Conservation (phyloP, 768 basidiomycete genomes). For the Rhodotorula kratochvilovae region DNA sequence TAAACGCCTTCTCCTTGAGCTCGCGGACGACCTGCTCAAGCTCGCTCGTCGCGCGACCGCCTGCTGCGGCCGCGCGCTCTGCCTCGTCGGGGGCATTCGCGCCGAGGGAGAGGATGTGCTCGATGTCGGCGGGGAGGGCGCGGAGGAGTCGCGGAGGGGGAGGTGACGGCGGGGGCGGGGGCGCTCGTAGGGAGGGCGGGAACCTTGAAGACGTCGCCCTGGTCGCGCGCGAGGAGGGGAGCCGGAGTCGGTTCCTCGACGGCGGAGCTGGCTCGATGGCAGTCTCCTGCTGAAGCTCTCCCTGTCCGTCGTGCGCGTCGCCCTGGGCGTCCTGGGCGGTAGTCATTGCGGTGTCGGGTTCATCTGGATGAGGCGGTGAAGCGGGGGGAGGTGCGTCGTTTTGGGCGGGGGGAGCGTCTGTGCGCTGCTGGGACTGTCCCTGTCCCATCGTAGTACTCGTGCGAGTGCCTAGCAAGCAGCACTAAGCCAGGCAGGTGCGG, state of each 20-base stretch:
- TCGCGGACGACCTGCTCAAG: conserved; percentile 25
- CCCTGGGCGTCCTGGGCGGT: accelerated
- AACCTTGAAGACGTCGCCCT: conserved; percentile 28
- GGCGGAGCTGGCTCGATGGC: not conserved
- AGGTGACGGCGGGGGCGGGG: not conserved
- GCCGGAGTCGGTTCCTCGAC: not conserved
- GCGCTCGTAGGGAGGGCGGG: conserved; percentile 12
- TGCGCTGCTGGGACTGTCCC: not conserved
- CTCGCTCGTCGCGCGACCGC: not conserved
- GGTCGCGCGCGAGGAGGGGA: not conserved
- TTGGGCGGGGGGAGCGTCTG: not conserved
- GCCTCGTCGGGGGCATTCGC: conserved; percentile 31
- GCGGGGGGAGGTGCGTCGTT: not conserved
- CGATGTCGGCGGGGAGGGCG: conserved; percentile 35
- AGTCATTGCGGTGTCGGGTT: not conserved
- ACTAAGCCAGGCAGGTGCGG: not conserved
- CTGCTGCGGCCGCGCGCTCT: not conserved
- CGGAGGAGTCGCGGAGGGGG: conserved; percentile 12
- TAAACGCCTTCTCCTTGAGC: conserved; percentile 17
- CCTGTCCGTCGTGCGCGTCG: not conserved
- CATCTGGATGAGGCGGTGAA: not conserved
- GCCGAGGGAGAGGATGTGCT: conserved; percentile 35
- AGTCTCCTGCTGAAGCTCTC: not conserved
- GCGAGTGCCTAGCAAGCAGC: not conserved
- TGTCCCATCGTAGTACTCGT: not conserved